Base-by-base conservation (phyloP, 202 grass and related monocot genomes). In the Bolboschoenoplectus hybrid region DNA sequence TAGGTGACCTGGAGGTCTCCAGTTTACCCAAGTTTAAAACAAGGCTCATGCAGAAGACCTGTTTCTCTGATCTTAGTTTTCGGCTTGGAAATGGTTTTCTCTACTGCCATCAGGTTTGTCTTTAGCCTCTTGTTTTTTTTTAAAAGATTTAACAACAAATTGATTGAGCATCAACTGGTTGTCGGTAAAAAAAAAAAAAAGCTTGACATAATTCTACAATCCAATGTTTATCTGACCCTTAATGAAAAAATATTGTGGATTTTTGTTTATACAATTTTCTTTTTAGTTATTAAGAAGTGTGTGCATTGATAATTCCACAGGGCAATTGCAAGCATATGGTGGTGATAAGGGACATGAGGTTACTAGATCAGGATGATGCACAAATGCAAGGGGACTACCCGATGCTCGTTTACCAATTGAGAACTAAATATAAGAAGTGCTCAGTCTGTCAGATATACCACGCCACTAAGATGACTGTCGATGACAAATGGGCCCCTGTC, bases 301-400 rank as follows among this genome's bases (percentile, higher is more conserved):
- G 40, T 79, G 14, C 38, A 79, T 79, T 60, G 75, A 36, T 67
- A 14, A 7, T 84, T 84, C 46, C 87, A 87, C 89, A 98, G 93
- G 97, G 93, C 16, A 92, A 92, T 85, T 98, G 97, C 86, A 98
- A 91, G 67, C 97, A 96, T 78, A 92, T 61, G 69, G 77, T 96
- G 2, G 90, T 96, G 63, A 92, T 98, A 65, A 90, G 93, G 85
- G 93, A 98, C 84, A 89, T 95, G 93, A 90, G 96, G 68, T 67
- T 98, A 87, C 90, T 98, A 69, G 87, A 98, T 80, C 86, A 85
- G 0, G 90, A 98, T 6, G 96, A 98, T 86, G 85, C 89, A 1
- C 90, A 92, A 43, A 92, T 95, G 84, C 81, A 86, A 61, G 85
- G 72, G 17, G 91, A 92, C 32, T 98, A 96, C 81, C 96, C 96